Evolutionary conservation across 306 rosid genomes (phyloP).

Genomic region (Herpetospermum pedunculosum): DNA sequence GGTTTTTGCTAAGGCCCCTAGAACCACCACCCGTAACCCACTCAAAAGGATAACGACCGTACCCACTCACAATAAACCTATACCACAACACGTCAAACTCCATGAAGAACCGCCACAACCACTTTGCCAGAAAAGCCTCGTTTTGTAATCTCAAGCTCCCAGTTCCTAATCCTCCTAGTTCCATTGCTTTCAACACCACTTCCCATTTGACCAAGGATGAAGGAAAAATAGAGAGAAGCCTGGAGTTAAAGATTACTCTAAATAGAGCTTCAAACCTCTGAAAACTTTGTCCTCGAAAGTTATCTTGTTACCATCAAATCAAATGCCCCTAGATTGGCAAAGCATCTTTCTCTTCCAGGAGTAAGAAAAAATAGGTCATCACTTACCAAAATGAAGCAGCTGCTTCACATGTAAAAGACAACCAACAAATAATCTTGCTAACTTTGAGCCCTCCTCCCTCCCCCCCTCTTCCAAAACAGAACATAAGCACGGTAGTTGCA

Average conservation of each 20-base stretch:
- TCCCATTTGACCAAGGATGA: neutral
- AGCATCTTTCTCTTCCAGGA: neutral
- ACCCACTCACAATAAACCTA: no score
- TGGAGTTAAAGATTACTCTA: neutral
- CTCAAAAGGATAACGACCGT: no score
- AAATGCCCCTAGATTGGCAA: neutral
- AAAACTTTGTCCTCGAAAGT: neutral
- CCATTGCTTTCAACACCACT: no score
- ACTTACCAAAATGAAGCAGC: neutral
- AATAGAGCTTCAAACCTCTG: neutral
- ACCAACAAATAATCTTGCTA: neutral
- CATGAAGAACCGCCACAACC: no score
- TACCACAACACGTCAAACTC: no score
- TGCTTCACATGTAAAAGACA: neutral
- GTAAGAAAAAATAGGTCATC: neutral
- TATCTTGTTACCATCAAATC: neutral
- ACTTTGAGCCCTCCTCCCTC: neutral
- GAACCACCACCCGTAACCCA: no score
- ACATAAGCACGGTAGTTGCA: neutral
- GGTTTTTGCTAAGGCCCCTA: no score
- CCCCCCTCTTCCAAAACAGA: neutral
- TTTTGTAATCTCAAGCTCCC: no score
- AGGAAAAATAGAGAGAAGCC: neutral
- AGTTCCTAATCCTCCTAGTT: no score
- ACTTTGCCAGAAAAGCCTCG: no score